Conservation (phyloP, 2,329 filamentous ascomycete species). For the Verticillium tricorpus region DNA sequence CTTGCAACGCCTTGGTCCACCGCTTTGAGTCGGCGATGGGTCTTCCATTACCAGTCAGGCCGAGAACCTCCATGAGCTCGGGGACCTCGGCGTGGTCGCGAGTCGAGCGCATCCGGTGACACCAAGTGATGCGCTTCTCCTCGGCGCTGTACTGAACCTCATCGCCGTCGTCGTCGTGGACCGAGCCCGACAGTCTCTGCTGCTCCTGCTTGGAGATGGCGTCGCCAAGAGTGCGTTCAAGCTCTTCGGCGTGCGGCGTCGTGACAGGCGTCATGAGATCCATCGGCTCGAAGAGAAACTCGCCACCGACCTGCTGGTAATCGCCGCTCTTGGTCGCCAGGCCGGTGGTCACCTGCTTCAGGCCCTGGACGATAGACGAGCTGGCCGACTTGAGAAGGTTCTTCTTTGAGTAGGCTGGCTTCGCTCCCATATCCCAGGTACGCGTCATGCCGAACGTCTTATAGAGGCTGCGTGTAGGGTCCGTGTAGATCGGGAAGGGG, state of each 20-base stretch:
- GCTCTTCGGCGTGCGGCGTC: constrained; percentile 36
- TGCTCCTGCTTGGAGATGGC: constrained; percentile 6
- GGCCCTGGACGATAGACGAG: constrained; percentile 47
- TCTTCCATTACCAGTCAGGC: constrained; percentile 41
- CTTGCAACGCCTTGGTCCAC: constrained; percentile 40
- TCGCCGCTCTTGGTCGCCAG: constrained; percentile 61
- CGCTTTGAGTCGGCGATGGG: constrained; percentile 34
- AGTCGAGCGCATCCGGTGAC: constrained; percentile 75
- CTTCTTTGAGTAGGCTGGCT: constrained; percentile 61
- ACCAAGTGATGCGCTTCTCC: constrained; percentile 68
- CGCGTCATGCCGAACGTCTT: constrained; percentile 63
- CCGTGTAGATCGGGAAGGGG: constrained; percentile 72
- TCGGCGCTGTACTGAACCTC: constrained; percentile 26
- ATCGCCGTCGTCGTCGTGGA: constrained; percentile 16
- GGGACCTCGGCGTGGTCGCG: constrained; percentile 71
- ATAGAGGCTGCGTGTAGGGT: constrained; percentile 65
- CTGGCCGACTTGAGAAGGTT: constrained; percentile 45
- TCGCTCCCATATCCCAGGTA: constrained; percentile 53
- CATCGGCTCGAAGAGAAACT: constrained; percentile 68
- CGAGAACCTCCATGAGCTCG: constrained; percentile 60
- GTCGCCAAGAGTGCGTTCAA: constrained; percentile 24
- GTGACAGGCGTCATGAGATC: constrained; percentile 38
- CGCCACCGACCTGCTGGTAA: constrained; percentile 66
- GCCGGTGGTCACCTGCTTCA: constrained; percentile 54
- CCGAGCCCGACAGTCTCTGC: constrained; percentile 8